Evolutionary conservation across 345 rosid genomes (phyloP).

Genomic region (Salix viminalis): DNA sequence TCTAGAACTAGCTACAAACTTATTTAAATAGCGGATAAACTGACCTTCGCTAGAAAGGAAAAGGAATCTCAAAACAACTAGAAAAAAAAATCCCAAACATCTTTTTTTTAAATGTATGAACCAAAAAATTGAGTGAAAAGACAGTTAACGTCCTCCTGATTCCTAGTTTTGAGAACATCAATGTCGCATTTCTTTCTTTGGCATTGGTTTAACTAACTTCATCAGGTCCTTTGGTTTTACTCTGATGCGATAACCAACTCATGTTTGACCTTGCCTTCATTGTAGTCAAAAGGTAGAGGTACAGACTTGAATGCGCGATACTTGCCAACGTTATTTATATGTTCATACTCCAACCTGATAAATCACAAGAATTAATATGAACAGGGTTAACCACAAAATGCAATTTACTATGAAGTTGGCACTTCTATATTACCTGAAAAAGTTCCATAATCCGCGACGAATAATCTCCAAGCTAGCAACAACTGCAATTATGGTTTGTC

Average conservation of each 20-base stretch:
- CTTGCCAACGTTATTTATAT: constrained; percentile 31
- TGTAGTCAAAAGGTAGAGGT: constrained; percentile 27
- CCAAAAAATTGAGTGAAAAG: neutral
- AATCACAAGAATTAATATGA: neutral
- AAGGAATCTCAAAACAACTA: too few relatives aligned
- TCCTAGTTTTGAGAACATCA: neutral
- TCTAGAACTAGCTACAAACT: too few relatives aligned
- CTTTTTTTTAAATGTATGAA: too few relatives aligned
- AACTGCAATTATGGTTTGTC: neutral
- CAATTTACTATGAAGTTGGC: neutral
- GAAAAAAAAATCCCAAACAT: too few relatives aligned
- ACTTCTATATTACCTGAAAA: constrained; percentile 2
- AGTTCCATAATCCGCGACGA: constrained; percentile 18
- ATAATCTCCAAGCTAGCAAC: constrained; percentile 17
- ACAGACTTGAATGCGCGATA: constrained; percentile 37
- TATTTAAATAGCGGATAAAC: too few relatives aligned
- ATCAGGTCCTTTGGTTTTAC: too few relatives aligned
- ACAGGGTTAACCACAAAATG: neutral
- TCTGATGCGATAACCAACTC: neutral
- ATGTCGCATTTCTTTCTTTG: neutral
- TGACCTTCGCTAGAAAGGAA: too few relatives aligned
- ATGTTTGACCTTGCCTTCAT: constrained; percentile 39
- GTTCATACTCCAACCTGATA: constrained; percentile 32
- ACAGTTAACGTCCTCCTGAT: neutral
- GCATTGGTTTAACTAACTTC: too few relatives aligned